A percentile compares a stretch with the other conserved stretches of the same genome.
Conservation (phyloP, 129 eudicot species). For the Calendula officinalis region DNA sequence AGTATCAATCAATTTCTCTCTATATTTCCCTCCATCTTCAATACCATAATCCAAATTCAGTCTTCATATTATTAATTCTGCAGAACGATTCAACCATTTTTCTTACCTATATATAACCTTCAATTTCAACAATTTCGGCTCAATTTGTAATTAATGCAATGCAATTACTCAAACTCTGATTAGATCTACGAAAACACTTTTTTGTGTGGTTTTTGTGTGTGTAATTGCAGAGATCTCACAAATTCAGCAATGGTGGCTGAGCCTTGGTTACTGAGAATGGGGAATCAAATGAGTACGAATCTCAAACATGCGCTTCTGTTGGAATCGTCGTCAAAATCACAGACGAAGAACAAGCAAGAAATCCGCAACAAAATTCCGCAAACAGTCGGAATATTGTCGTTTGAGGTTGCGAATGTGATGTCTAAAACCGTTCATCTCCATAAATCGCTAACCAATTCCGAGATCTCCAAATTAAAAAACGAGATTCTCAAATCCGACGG, state of each 20-base stretch:
- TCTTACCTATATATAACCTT: not conserved
- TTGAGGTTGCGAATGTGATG: slow-evolving; percentile 90
- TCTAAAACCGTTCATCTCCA: slow-evolving; percentile 68
- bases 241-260: slow-evolving; percentile 72
- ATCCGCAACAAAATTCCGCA: slow-evolving; percentile 24
- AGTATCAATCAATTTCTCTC: not conserved
- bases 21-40: slow-evolving; percentile 22
- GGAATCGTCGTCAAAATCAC: slow-evolving; percentile 43
- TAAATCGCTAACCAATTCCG: slow-evolving; percentile 57
- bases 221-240: not conserved
- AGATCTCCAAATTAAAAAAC: slow-evolving; percentile 49
- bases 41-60: not conserved
- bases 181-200: slow-evolving; percentile 26
- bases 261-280: slow-evolving; percentile 67
- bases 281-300: slow-evolving; percentile 70
- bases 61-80: not conserved
- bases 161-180: not conserved
- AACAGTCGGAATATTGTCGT: slow-evolving; percentile 76
- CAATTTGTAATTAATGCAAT: not conserved
- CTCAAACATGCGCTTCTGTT: slow-evolving; percentile 63
- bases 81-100: not conserved
- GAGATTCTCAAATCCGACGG: slow-evolving; percentile 63
- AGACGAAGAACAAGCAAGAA: slow-evolving; percentile 34
- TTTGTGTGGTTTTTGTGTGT: not conserved
- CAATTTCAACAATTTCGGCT: slow-evolving; percentile 11